These are phyloP conservation scores for Firmiana major DNA, from an alignment of 345 rosid genomes.

Conservation along the genomic window DNA sequence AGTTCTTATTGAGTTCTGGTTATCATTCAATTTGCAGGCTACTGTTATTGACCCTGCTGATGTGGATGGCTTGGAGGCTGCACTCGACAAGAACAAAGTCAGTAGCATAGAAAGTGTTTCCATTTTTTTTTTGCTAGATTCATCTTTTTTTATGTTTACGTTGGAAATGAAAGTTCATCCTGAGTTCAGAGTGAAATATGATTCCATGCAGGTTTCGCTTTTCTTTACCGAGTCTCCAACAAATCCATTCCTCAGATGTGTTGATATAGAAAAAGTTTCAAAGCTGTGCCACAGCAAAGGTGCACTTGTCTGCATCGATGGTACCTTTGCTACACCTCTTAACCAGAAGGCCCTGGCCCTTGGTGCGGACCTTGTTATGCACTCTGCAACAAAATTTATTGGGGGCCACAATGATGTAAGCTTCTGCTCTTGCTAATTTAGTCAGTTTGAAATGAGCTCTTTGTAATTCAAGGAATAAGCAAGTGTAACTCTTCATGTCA, in stretches of 20 bases:
- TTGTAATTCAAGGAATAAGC: not conserved
- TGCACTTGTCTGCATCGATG: conserved; percentile 92
- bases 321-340: conserved; percentile 97
- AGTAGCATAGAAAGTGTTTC: conserved; percentile 25
- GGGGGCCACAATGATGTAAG: conserved; percentile 97
- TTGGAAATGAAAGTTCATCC: not conserved
- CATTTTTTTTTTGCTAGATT: not conserved
- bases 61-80: conserved; percentile 67
- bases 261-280: conserved; percentile 85
- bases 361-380: conserved; percentile 95
- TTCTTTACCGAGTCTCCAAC: conserved; percentile 98
- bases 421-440: conserved; percentile 14
- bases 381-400: conserved; percentile 86
- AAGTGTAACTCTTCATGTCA: conserved; percentile 9
- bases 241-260: conserved; percentile 95
- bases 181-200: conserved; percentile 13
- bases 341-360: conserved; percentile 94
- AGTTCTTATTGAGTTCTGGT: conserved; percentile 4
- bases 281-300: conserved; percentile 88
- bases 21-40: conserved; percentile 48
- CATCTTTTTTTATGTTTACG: not conserved
- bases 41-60: conserved; percentile 97
- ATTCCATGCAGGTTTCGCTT: conserved; percentile 68
- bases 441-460: not conserved
- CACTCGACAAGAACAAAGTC: conserved; percentile 71